Percentiles rank a stretch among this genome's conserved stretches.
Evolutionary conservation across 169 alveolate species (phyloP).

Genomic region (Perkinsus olseni): DNA sequence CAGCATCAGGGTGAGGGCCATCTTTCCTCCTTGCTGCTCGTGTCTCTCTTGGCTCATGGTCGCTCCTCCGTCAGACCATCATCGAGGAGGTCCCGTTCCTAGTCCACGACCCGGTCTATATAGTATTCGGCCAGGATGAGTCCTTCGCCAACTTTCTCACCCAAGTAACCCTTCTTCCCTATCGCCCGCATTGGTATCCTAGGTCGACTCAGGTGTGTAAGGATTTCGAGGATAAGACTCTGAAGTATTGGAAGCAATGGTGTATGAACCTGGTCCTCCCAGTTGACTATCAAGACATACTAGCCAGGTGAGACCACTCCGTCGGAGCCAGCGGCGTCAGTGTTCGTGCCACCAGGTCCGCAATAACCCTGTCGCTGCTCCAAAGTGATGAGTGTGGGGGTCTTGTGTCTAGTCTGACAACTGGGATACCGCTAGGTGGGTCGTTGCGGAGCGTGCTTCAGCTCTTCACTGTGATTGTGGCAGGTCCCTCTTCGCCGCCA

Average conservation of each 20-base stretch:
- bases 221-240: background rate
- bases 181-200: background rate
- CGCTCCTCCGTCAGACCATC: background rate
- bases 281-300: background rate
- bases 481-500: background rate
- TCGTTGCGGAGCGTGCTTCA: too few species aligned
- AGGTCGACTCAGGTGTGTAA: background rate
- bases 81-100: constrained; percentile 17
- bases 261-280: background rate
- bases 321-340: background rate
- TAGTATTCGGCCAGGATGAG: constrained; percentile 9
- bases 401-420: background rate
- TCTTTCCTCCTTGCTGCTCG: background rate
- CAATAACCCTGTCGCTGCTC: background rate
- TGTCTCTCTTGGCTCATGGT: background rate
- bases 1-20: background rate
- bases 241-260: background rate
- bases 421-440: background rate
- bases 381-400: background rate
- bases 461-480: too few species aligned
- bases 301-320: background rate
- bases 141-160: background rate
- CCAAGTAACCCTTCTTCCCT: background rate
- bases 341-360: background rate
- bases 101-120: background rate